phyloP scores from a whole-genome alignment of 2,329 filamentous ascomycete species.

The Pyrenochaeta sp. region DNA sequence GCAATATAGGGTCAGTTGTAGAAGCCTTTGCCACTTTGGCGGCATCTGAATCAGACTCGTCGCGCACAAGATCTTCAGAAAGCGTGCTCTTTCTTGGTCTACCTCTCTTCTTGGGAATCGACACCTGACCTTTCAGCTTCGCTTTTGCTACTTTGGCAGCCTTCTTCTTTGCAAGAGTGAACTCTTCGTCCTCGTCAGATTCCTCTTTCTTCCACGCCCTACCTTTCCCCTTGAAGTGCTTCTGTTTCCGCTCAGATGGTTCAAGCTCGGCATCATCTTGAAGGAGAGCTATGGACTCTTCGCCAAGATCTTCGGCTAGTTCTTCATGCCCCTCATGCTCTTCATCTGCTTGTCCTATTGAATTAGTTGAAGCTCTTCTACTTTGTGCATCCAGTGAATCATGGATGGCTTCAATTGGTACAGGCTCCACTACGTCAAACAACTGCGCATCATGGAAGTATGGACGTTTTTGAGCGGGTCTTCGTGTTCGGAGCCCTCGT shows the following conservation, averaged over 20 bases:
- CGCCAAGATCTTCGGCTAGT: slow-evolving; percentile 15
- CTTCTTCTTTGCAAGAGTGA: slow-evolving; percentile 29
- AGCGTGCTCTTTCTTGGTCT: slow-evolving; percentile 29
- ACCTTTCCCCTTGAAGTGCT: slow-evolving; percentile 43
- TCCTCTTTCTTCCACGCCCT: slow-evolving; percentile 42
- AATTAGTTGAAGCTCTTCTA: slow-evolving; percentile 20
- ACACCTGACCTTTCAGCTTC: slow-evolving; percentile 18
- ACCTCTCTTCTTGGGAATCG: slow-evolving; percentile 22
- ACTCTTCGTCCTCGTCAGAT: slow-evolving; percentile 41
- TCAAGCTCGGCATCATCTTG: slow-evolving; percentile 18
- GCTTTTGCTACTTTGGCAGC: slow-evolving; percentile 15
- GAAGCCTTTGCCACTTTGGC: not conserved
- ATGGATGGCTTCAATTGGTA: slow-evolving; percentile 7
- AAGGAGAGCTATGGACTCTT: slow-evolving; percentile 20
- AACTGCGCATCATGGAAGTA: slow-evolving; percentile 44
- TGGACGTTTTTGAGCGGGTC: slow-evolving; percentile 44
- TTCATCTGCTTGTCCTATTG: slow-evolving; percentile 17
- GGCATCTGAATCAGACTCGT: slow-evolving; percentile 18
- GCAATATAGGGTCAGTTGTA: slow-evolving; percentile 9
- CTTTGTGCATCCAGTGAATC: slow-evolving; percentile 11
- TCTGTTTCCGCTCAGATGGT: slow-evolving; percentile 16
- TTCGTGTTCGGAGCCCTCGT: slow-evolving; percentile 42
- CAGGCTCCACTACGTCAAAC: slow-evolving; percentile 30
- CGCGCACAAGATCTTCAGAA: slow-evolving; percentile 23
- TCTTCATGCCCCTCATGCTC: no score